Conservation (phyloP, 345 rosid species). For the Pugionium cornutum region DNA sequence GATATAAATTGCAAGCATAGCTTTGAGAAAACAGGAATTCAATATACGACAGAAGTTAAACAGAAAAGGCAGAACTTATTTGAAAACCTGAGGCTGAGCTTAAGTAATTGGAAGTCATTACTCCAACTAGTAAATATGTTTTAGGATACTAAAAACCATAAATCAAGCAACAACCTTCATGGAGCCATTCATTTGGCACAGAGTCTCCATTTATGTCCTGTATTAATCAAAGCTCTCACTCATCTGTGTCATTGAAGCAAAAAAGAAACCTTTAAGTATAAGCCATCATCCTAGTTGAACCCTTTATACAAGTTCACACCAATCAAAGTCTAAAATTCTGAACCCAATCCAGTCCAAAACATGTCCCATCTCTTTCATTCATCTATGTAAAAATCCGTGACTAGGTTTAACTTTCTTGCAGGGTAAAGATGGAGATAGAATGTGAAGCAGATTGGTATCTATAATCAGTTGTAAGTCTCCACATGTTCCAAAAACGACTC, state of each 20-base stretch:
- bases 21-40: slow-evolving; percentile 3
- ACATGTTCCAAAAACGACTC: background rate
- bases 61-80: background rate
- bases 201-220: too few relatives aligned
- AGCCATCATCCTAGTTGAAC: background rate
- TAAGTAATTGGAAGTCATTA: too few relatives aligned
- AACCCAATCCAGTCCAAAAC: slow-evolving; percentile 20
- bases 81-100: background rate
- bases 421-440: too few relatives aligned
- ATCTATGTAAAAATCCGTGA: slow-evolving; percentile 13
- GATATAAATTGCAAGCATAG: background rate
- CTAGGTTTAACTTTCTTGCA: slow-evolving; percentile 6
- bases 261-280: slow-evolving; percentile 11
- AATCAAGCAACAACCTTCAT: too few relatives aligned
- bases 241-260: slow-evolving; percentile 12
- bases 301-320: background rate
- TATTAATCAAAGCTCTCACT: slow-evolving; percentile 24
- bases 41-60: slow-evolving; percentile 22
- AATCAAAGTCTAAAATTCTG: background rate
- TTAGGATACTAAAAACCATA: too few relatives aligned
- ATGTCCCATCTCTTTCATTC: slow-evolving; percentile 9
- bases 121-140: too few relatives aligned
- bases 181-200: too few relatives aligned
- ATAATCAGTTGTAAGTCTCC: background rate
- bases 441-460: slow-evolving; percentile 8